Evolutionary conservation across 352 stramenopile genomes (phyloP), one percentile per base, ranked within the genome.

Genomic region (Globisporangium lucens): DNA sequence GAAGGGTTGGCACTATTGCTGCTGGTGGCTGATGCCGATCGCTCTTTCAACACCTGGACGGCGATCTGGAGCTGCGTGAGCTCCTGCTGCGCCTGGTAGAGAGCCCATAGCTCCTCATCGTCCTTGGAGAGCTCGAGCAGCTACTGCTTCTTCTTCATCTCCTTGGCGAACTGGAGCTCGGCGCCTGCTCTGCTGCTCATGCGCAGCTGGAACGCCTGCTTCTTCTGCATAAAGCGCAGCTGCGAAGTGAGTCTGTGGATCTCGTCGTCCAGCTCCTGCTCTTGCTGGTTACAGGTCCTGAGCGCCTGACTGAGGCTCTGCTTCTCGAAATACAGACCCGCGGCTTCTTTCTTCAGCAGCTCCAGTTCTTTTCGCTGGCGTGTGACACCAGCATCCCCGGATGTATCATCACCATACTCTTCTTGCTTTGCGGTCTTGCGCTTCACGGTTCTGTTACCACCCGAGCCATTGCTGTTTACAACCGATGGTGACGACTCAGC

Each of bases 31-130:
- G 52, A 29, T 41, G n/a, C 7, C 6, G 1, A 27, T 10, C 66
- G 63, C 15, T 82, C 70, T 1, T 69, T 68, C 9, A 89, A 38
- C 46, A 89, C 73, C 6, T 86, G 76, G 29, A 82, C 65, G 0
- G 75, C 70, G 65, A 90, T 79, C 69, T 89, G 80, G 30, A 91
- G 67, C 46, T 89, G 79, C 24, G 56, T 76, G 30, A 91, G 74
- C 71, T 91, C 77, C 60, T 89, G 67, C 17, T 91, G 77, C 0
- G 75, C 78, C 59, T 88, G 71, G 38, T 78, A 85, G 6, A 85
- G 74, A 27, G 63, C 64, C 74, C 76, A 88, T 15, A 86, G 80
- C 56, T 89, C 76, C 61, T 91, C 80, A 43, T 90, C 79, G 61
- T 89, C 78, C 0, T 30, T 61, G 2, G 80, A 79, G 15, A 90